Evolutionary conservation across 106 monocot species (phyloP), one percentile per base, ranked within the genome.

Genomic region (Acorus calamus): DNA sequence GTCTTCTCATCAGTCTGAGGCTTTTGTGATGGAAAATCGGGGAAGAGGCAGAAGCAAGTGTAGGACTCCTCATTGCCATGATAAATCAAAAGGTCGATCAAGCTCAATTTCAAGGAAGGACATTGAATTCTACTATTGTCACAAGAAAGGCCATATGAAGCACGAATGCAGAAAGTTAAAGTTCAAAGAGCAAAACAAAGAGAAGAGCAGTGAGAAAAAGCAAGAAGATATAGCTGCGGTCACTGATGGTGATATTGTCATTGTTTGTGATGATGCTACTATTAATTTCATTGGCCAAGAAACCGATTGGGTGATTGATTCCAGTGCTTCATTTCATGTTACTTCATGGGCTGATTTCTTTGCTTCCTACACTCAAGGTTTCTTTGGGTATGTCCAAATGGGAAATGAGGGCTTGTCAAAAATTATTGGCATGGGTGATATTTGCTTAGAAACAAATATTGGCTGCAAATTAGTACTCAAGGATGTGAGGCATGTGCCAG

Each of bases 331-430:
- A 4, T 11, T 57, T 10, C 72, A 73, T 78, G 72, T 54, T 49
- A 68, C 63, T 14, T 53, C 62, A 2, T 13, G 56, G 10, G 62
- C 8, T 52, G 51, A 63, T 5, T 62, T 68, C 14, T 73, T 78
- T 53, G n/a, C 52, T 6, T 59, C 43, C 47, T 78, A 78, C 7
- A 62, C 9, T 1, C 2, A 11, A 4, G 61, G 62, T 45, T 57
- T 73, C 53, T 66, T 68, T 73, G 56, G 56, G 2, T 14, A 14
- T 42, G 55, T 68, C 3, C 61, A 51, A 52, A 78, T 68, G 68
- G 62, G 56, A 0, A 67, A 73, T 63, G n/a, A 67, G 55, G 56
- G 46, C 6, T 3, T 61, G 6, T 41, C 56, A 2, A 63, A 66
- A 10, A 14, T 67, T 11, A 4, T 57, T 50, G 52, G 62, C 9